phyloP scores from a whole-genome alignment of 768 basidiomycete genomes.

The Kwoniella sp. region DNA sequence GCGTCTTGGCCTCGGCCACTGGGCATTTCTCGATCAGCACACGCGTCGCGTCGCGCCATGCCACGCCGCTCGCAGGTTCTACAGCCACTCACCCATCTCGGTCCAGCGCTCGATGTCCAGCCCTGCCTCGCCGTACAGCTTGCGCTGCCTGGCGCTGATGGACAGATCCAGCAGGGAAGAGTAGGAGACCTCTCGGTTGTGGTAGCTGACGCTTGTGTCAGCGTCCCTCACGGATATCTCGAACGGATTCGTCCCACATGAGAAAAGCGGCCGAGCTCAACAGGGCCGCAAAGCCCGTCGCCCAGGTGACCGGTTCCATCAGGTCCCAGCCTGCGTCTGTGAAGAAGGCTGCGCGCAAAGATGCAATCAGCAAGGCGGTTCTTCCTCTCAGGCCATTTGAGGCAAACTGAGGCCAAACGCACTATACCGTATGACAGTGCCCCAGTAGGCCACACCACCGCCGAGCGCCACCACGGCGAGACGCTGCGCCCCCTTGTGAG shows the following conservation, averaged over 20 bases:
- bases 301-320: slow-evolving; percentile 59
- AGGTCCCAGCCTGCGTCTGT: slow-evolving; percentile 53
- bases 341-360: slow-evolving; percentile 44
- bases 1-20: slow-evolving; percentile 55
- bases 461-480: slow-evolving; percentile 62
- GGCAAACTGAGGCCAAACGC: slow-evolving; percentile 52
- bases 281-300: slow-evolving; percentile 34
- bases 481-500: slow-evolving; percentile 58
- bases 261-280: slow-evolving; percentile 33
- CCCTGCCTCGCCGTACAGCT: slow-evolving; percentile 59
- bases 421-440: slow-evolving; percentile 60
- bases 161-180: slow-evolving; percentile 61
- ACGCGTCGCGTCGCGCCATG: not conserved
- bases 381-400: too few relatives aligned
- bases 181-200: slow-evolving; percentile 58
- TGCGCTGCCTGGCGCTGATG: slow-evolving; percentile 58
- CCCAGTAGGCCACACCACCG: slow-evolving; percentile 64
- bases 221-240: not conserved
- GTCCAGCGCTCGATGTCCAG: slow-evolving; percentile 62
- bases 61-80: not conserved
- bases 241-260: slow-evolving; percentile 13
- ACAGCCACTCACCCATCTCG: slow-evolving; percentile 51
- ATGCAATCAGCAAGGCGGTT: not conserved
- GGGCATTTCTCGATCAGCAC: slow-evolving; percentile 29
- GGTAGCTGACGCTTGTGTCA: slow-evolving; percentile 19